phyloP scores from a whole-genome alignment of 306 rosid species.

The Trifolium fragiferum region DNA sequence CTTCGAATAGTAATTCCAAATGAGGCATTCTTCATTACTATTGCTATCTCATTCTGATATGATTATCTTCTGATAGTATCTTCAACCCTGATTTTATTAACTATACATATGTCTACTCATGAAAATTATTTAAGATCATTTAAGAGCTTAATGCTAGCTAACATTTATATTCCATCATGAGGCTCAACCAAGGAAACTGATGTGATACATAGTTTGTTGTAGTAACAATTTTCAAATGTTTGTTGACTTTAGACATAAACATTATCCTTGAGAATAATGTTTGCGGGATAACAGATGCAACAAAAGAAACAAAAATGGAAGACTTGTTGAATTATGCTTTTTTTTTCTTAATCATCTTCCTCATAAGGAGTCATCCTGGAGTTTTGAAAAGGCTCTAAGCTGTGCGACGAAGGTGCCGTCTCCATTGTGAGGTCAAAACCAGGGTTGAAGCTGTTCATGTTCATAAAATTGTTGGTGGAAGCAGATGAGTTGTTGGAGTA shows the following conservation, averaged over 20 bases:
- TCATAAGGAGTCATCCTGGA: slow-evolving; percentile 53
- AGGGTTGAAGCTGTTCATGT: slow-evolving; percentile 42
- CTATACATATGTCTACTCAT: not conserved
- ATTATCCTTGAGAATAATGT: not conserved
- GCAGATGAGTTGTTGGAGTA: slow-evolving; percentile 76
- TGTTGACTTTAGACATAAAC: too few relatives aligned
- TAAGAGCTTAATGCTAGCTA: not conserved
- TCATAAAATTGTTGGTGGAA: slow-evolving; percentile 55
- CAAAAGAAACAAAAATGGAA: slow-evolving; percentile 24
- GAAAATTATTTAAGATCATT: not conserved
- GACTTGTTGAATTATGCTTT: slow-evolving; percentile 50
- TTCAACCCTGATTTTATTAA: not conserved
- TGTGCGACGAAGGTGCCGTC: slow-evolving; percentile 52
- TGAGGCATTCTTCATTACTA: slow-evolving; percentile 12
- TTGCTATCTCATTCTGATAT: not conserved
- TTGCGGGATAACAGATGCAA: not conserved
- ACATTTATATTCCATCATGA: not conserved
- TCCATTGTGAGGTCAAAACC: slow-evolving; percentile 52
- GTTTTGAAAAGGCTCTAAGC: slow-evolving; percentile 57
- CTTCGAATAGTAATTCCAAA: not conserved
- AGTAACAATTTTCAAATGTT: too few relatives aligned
- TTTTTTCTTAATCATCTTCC: slow-evolving; percentile 70
- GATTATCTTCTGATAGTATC: too few relatives aligned
- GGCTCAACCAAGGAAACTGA: not conserved
- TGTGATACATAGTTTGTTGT: too few relatives aligned